Evolutionary conservation across 257 asterid genomes (phyloP).

Genomic region (Eucommia ulmoides): DNA sequence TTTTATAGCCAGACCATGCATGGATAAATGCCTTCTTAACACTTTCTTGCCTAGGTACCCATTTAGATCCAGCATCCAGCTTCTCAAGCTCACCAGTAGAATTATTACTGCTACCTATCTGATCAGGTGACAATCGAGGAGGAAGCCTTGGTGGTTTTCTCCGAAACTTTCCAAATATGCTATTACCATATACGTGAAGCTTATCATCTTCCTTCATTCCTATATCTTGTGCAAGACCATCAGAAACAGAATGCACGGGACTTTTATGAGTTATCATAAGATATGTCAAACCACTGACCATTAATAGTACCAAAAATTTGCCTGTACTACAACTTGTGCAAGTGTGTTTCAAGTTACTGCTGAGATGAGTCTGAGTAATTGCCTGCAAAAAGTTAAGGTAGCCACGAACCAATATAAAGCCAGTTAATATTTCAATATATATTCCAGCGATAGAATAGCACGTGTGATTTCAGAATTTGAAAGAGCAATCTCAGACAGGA

Average conservation of each 20-base stretch:
- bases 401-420: too few relatives aligned
- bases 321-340: conserved; percentile 66
- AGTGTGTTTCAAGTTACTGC: conserved; percentile 34
- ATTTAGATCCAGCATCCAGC: conserved; percentile 29
- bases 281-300: conserved; percentile 65
- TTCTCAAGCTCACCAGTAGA: conserved; percentile 24
- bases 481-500: too few relatives aligned
- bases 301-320: conserved; percentile 56
- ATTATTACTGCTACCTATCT: conserved; percentile 38
- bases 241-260: conserved; percentile 20
- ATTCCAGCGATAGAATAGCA: too few relatives aligned
- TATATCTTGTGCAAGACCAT: conserved; percentile 19
- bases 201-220: conserved; percentile 37
- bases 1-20: conserved; percentile 87
- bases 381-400: conserved; percentile 41
- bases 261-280: conserved; percentile 44
- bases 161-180: conserved; percentile 51
- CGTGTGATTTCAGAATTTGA: too few relatives aligned
- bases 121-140: conserved; percentile 81
- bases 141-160: conserved; percentile 82
- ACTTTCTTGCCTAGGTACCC: conserved; percentile 57
- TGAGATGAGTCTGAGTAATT: conserved; percentile 40
- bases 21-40: conserved; percentile 86
- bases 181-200: conserved; percentile 30
- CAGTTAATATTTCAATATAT: too few relatives aligned